Percentiles rank a stretch among this genome's conserved stretches.
These are phyloP conservation scores for Malassezia arunalokei DNA, from an alignment of 1,284 basidiomycete species.

Conservation along the genomic window DNA sequence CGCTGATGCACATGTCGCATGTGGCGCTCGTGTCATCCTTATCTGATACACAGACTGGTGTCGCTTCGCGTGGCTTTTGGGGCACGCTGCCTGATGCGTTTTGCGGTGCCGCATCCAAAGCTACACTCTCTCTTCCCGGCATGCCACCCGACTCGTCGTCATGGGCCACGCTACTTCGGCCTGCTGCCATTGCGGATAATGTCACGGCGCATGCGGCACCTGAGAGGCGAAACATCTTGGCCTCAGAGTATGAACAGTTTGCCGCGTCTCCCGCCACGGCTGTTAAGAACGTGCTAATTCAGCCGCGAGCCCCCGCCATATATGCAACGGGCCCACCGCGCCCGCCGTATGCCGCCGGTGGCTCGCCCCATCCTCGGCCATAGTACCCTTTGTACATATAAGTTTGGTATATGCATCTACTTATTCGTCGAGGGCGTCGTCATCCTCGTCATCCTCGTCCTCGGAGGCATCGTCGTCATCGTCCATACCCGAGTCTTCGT, in stretches of 20 bases:
- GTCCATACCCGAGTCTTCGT: background rate
- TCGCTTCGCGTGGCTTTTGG: slow-evolving; percentile 28
- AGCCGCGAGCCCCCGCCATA: background rate
- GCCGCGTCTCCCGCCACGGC: background rate
- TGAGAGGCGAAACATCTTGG: background rate
- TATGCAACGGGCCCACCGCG: background rate
- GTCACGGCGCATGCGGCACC: background rate
- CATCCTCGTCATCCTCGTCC: slow-evolving; percentile 24
- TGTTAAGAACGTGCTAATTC: background rate
- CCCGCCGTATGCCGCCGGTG: background rate
- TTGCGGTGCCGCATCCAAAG: slow-evolving; percentile 1
- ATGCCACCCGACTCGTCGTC: background rate
- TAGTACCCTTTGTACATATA: background rate
- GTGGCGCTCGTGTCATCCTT: slow-evolving; percentile 16
- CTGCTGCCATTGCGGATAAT: slow-evolving; percentile 8
- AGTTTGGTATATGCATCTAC: slow-evolving; percentile 3
- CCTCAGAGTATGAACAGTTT: background rate
- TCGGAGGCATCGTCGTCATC: slow-evolving; percentile 11
- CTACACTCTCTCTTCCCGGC: background rate
- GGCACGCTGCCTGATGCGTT: slow-evolving; percentile 21
- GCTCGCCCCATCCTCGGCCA: background rate
- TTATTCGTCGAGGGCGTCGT: slow-evolving; percentile 8
- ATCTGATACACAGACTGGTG: slow-evolving; percentile 13
- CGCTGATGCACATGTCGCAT: slow-evolving; percentile 8
- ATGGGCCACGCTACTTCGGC: slow-evolving; percentile 9